Base-by-base conservation (phyloP, 257 asterid genomes). In the Orobanche coerulescens region DNA sequence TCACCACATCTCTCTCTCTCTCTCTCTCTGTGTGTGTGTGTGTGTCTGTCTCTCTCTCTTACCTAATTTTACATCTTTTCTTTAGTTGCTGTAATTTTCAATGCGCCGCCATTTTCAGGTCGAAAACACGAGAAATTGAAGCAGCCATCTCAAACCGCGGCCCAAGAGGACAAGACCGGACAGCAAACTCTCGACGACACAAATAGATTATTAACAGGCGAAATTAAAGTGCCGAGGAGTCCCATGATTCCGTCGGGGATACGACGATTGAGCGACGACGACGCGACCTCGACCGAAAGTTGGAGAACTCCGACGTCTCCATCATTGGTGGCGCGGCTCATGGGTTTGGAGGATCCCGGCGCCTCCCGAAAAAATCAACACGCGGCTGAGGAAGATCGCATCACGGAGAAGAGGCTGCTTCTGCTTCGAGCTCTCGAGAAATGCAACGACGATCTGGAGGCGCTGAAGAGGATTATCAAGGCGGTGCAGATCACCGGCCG, bases 391-490 rank as follows among this genome's bases (percentile, higher is more conserved):
- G 81, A 69, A 18, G 71, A 65, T 40, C 53, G 72, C 6, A 13
- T 73, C 11, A 13, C 73, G 26, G 82, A 70, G 65, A 81, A 81
- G 71, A 74, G 96, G 62, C 81, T 53, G 79, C 77, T 64, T 70
- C 73, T 87, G 72, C 30, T 87, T 9, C 73, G 73, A 24, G 96
- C 95, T 12, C 75, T 90, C 70, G 94, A 83, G 19, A 90, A 85
- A 75, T 87, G 96, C 71, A 87, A 87, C 61, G 75, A 83, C 53
- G 97, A 90, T 75, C 68, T 90, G 80, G 94, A 85, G 66, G 78
- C 79, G 49, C 75, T 90, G 39, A 85, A 75, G 82, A 77, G 65
- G 61, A 85, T 90, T 62, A 83, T 90, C 69, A 72, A 65, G 63
- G 77, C 86, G 14, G 82, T 78, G 20, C 75, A 69, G 66, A 34